A percentile compares a stretch with the other conserved stretches of the same genome.
phyloP scores from a whole-genome alignment of 2,329 filamentous ascomycete genomes.

The Microascus cirrosus region DNA sequence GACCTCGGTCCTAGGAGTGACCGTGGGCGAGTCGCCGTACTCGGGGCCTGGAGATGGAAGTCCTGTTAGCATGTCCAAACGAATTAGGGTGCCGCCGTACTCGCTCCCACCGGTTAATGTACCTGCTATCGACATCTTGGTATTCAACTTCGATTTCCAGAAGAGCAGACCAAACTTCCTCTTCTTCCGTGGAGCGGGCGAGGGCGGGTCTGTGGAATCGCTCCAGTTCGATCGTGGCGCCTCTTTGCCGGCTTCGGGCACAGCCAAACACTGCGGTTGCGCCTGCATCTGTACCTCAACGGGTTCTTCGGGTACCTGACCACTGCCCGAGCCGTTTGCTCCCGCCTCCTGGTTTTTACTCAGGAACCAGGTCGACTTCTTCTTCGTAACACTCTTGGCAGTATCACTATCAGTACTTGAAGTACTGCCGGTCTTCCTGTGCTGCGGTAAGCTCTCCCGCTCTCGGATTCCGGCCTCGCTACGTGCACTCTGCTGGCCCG shows the following conservation, averaged over 20 bases:
- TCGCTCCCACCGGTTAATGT: constrained; percentile 11
- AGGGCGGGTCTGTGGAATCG: constrained; percentile 4
- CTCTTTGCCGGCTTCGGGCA: not conserved
- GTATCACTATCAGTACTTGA: constrained; percentile 9
- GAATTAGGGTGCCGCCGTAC: too few species aligned
- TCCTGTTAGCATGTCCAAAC: not conserved
- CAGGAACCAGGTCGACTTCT: constrained; percentile 36
- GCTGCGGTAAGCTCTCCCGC: constrained; percentile 6
- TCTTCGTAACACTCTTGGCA: constrained; percentile 27
- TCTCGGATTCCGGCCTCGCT: not conserved
- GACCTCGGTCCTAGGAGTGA: not conserved
- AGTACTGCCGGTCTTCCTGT: constrained; percentile 9
- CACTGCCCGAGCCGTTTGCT: not conserved
- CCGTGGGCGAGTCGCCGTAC: not conserved
- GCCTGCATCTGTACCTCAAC: not conserved
- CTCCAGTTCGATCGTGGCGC: constrained; percentile 10
- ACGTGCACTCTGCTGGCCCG: not conserved
- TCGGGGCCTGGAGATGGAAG: not conserved
- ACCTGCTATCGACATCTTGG: constrained; percentile 33
- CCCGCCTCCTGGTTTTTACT: constrained; percentile 27
- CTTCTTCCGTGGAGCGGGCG: constrained; percentile 20
- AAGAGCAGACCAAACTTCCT: constrained; percentile 45
- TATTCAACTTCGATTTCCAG: constrained; percentile 40
- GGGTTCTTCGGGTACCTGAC: not conserved
- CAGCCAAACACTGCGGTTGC: not conserved